A percentile compares a stretch with the other conserved stretches of the same genome.
Conservation (phyloP, 2,329 filamentous ascomycete species). For the Botrytis galanthina region DNA sequence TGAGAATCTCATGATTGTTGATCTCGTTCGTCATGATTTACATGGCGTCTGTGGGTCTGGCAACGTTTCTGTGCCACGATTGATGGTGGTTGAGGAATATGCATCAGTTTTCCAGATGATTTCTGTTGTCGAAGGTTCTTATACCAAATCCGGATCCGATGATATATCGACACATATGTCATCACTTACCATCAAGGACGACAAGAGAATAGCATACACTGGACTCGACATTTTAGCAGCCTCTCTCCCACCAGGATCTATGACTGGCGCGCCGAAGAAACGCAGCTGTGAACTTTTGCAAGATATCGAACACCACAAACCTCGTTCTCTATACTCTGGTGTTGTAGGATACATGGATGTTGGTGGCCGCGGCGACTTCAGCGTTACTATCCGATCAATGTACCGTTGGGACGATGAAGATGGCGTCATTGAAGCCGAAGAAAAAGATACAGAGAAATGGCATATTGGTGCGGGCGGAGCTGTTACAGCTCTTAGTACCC, state of each 20-base stretch:
- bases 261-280: slow-evolving; percentile 96
- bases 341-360: slow-evolving; percentile 89
- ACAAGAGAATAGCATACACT: slow-evolving; percentile 44
- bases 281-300: slow-evolving; percentile 81
- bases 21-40: slow-evolving; percentile 90
- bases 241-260: slow-evolving; percentile 83
- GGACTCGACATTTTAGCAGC: slow-evolving; percentile 75
- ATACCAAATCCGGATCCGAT: slow-evolving; percentile 41
- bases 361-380: slow-evolving; percentile 82
- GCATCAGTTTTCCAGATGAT: slow-evolving; percentile 90
- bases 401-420: slow-evolving; percentile 68
- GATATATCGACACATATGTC: slow-evolving; percentile 13
- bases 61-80: slow-evolving; percentile 69
- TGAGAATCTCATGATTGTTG: slow-evolving; percentile 97
- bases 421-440: slow-evolving; percentile 31
- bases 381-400: slow-evolving; percentile 82
- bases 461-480: slow-evolving; percentile 86
- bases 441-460: slow-evolving; percentile 60
- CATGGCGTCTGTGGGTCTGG: slow-evolving; percentile 78
- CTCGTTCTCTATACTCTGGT: slow-evolving; percentile 78
- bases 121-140: slow-evolving; percentile 74
- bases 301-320: slow-evolving; percentile 58
- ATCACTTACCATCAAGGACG: slow-evolving; percentile 18
- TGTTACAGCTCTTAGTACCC: slow-evolving; percentile 78
- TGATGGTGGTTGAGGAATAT: slow-evolving; percentile 89